phyloP scores from a whole-genome alignment of 805 yeast genomes.

The Jamesozyma rosinii region DNA sequence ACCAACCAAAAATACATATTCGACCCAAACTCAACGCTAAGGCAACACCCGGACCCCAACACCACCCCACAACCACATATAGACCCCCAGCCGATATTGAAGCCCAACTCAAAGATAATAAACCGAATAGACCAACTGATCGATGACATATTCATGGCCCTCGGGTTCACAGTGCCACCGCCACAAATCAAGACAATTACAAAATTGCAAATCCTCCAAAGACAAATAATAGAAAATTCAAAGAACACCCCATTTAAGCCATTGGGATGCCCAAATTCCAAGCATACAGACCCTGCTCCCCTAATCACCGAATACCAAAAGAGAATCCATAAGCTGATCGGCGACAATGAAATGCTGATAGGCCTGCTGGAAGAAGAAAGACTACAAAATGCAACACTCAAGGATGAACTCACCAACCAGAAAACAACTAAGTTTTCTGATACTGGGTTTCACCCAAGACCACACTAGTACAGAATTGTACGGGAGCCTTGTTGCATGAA shows the following conservation, averaged over 20 bases:
- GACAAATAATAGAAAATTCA: neutral
- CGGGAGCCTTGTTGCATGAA: too few species aligned
- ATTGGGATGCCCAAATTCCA: neutral
- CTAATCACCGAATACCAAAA: neutral
- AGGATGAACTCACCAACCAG: too few species aligned
- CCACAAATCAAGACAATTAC: neutral
- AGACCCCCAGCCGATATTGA: neutral
- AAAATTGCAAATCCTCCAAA: neutral
- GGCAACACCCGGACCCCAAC: neutral
- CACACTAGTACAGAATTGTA: too few species aligned
- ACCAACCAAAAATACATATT: neutral
- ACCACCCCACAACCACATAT: neutral
- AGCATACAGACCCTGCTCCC: neutral
- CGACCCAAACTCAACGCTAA: neutral
- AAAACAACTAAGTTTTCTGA: too few species aligned
- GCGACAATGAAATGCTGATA: neutral
- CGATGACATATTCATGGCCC: neutral
- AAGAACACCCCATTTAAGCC: neutral
- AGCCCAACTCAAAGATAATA: neutral
- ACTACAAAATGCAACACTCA: neutral
- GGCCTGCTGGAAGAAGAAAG: neutral
- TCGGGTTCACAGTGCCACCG: neutral
- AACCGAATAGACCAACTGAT: neutral
- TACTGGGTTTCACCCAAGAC: too few species aligned
- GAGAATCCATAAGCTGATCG: neutral